phyloP scores from a whole-genome alignment of 1,284 basidiomycete genomes.

The Fomitopsis pinicola region DNA sequence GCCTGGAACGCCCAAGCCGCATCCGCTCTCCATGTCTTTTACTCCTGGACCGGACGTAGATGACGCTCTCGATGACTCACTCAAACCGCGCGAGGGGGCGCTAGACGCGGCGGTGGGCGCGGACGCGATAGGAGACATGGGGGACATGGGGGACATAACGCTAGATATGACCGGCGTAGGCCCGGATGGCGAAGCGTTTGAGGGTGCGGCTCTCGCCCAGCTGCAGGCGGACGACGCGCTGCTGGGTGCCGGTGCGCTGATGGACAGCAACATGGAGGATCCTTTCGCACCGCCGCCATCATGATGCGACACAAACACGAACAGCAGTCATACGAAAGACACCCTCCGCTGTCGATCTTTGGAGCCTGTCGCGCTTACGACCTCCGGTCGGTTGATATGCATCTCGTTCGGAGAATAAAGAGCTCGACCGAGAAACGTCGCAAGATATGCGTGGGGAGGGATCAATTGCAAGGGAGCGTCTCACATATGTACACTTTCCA shows the following conservation, averaged over 20 bases:
- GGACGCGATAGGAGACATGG: slow-evolving; percentile 17
- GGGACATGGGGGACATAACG: slow-evolving; percentile 20
- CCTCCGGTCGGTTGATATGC: too few species aligned
- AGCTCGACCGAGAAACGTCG: too few species aligned
- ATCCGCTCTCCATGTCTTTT: slow-evolving; percentile 40
- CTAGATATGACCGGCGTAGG: slow-evolving; percentile 61
- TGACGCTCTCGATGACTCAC: slow-evolving; percentile 24
- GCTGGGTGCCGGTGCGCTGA: slow-evolving; percentile 49
- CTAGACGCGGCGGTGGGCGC: slow-evolving; percentile 22
- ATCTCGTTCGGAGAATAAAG: too few species aligned
- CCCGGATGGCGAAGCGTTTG: slow-evolving; percentile 58
- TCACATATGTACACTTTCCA: too few species aligned
- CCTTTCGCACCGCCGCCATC: slow-evolving; percentile 41
- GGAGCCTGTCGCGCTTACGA: too few species aligned
- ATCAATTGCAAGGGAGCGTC: too few species aligned
- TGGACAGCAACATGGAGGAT: slow-evolving; percentile 50
- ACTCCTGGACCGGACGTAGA: slow-evolving; percentile 26
- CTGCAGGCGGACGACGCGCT: slow-evolving; percentile 48
- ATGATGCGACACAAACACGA: neutral
- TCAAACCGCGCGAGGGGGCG: slow-evolving; percentile 16
- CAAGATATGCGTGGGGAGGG: too few species aligned
- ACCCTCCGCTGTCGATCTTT: neutral
- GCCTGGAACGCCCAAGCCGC: slow-evolving; percentile 59
- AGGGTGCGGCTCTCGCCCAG: slow-evolving; percentile 51
- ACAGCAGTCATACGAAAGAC: neutral